A percentile compares a stretch with the other conserved stretches of the same genome.
phyloP scores from a whole-genome alignment of 2,329 filamentous ascomycete species.

The Beauveria sp. region DNA sequence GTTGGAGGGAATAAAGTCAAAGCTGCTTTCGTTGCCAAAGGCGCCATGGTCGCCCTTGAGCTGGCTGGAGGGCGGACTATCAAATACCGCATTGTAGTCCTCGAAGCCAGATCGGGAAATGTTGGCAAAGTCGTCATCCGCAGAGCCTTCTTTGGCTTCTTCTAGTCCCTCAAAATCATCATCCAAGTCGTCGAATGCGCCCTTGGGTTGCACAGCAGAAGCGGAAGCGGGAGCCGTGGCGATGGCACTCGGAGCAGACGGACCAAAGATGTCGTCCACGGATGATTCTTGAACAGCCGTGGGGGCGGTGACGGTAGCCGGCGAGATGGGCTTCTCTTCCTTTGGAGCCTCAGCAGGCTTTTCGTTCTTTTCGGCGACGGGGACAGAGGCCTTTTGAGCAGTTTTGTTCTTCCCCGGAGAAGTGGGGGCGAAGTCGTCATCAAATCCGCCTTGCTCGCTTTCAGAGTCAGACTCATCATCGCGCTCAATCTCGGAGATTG shows the following conservation, averaged over 20 bases:
- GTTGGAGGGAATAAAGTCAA: slow-evolving; percentile 45
- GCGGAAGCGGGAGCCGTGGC: slow-evolving; percentile 23
- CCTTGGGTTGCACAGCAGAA: slow-evolving; percentile 28
- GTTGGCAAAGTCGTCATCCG: slow-evolving; percentile 72
- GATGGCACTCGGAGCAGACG: slow-evolving; percentile 17
- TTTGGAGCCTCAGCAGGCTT: slow-evolving; percentile 19
- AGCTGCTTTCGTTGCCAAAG: slow-evolving; percentile 49
- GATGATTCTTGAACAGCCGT: slow-evolving; percentile 18
- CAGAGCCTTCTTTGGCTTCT: slow-evolving; percentile 73
- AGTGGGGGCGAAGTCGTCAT: slow-evolving; percentile 79
- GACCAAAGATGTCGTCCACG: slow-evolving; percentile 36
- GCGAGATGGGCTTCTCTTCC: slow-evolving; percentile 25
- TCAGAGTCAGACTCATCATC: slow-evolving; percentile 76
- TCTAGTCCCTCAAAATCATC: slow-evolving; percentile 76
- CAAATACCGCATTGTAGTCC: slow-evolving; percentile 77
- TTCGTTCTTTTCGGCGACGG: neutral
- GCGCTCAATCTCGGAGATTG: slow-evolving; percentile 76
- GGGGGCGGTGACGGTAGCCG: slow-evolving; percentile 22
- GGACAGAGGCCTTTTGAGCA: slow-evolving; percentile 12
- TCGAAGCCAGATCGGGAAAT: slow-evolving; percentile 63
- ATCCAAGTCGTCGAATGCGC: slow-evolving; percentile 67
- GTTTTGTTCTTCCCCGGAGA: slow-evolving; percentile 34
- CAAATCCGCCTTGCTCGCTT: slow-evolving; percentile 76
- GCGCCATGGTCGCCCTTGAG: slow-evolving; percentile 45
- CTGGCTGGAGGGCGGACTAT: slow-evolving; percentile 56